Evolutionary conservation across 2,329 filamentous ascomycete genomes (phyloP), one percentile per base, ranked within the genome.

Genomic region (Hypoxylon sp.): DNA sequence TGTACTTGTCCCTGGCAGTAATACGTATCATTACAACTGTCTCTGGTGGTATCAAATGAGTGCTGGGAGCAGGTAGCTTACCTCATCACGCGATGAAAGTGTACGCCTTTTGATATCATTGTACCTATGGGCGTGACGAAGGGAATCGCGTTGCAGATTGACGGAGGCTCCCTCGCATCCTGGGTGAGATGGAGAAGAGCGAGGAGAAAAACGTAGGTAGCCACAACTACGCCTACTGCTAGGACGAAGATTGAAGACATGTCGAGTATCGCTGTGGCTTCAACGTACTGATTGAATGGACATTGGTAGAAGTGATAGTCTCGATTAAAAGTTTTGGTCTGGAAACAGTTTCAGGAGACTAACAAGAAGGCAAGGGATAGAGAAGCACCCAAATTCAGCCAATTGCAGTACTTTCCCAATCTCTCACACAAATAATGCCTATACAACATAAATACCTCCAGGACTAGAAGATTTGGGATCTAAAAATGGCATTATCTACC

Each of bases 121-220:
- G 19, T 23, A 16, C 40, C 27, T 11, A 51, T 16, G 5, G 53
- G 50, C 5, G 46, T 51, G 2, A 55, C 8, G 23, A 60, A 60
- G 9, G 54, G 54, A 12, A 60, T 47, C 1, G 36, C 8, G 9
- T 31, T 54, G 3, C 34, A 20, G 7, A 57, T 25, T 15, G 30
- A 20, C 2, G 51, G 54, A 1, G 57, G 54, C 19, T 57, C 54
- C 21, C 29, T 40, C 4, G 54, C 8, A 26, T 45, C 44, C 3
- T 60, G 54, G 3, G 54, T 55, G 8, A 51, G 26, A 9, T 25
- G 27, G 1, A 60, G 41, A 7, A 57, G 31, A n/a, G 37, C 8
- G 4, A 12, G 17, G 4, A 55, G 16, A 25, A 57, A 49, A 4
- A 37, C 27, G n/a, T 60, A 60, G 13, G 31, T 12, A 4, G 15